Evolutionary conservation across 352 stramenopile species (phyloP), one percentile per base, ranked within the genome.

Genomic region (Globisporangium nodosum): DNA sequence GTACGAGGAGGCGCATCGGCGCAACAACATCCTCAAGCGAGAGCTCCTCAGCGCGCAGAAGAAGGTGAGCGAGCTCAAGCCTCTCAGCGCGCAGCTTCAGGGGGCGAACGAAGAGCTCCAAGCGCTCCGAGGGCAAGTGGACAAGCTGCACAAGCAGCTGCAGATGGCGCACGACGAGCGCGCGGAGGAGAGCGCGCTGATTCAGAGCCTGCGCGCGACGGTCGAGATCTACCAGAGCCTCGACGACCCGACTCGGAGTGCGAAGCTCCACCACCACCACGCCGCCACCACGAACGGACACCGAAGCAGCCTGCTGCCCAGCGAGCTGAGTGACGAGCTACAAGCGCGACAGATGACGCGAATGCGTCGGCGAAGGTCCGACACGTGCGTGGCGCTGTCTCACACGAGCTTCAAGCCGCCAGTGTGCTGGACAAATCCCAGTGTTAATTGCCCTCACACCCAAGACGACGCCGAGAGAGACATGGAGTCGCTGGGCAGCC

Each of bases 141-240:
- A 63, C 3, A 64, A 78, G 13, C 59, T 70, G 43, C 63, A 73
- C 5, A 63, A 61, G 30, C 65, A 77, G 42, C 48, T 82, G 2
- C 24, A 42, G 1, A 47, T 70, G 21, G 65, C 52, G 0, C 37
- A 58, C 1, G 64, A 74, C 43, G 79, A 90, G 42, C 58, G 72
- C 11, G 51, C 50, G 13, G 79, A 90, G 51, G 76, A 87, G 37
- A 66, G 66, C 12, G 66, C 76, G 18, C 51, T 90, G 37, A 84
- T 88, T 56, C 57, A 87, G 56, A 90, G 79, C 42, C 63, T 90
- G 9, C 74, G 72, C 20, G 65, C 77, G 27, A 88, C 75, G 3
- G 66, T 90, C 24, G 66, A 78, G 45, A 70, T 78, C 13, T 90
- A 90, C 45, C 77, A 90, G 66, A 74, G 64, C 13, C 61, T 87